Evolutionary conservation across 2,329 filamentous ascomycete genomes (phyloP), one percentile per base, ranked within the genome.

Genomic region (Pezicula rhizophila): DNA sequence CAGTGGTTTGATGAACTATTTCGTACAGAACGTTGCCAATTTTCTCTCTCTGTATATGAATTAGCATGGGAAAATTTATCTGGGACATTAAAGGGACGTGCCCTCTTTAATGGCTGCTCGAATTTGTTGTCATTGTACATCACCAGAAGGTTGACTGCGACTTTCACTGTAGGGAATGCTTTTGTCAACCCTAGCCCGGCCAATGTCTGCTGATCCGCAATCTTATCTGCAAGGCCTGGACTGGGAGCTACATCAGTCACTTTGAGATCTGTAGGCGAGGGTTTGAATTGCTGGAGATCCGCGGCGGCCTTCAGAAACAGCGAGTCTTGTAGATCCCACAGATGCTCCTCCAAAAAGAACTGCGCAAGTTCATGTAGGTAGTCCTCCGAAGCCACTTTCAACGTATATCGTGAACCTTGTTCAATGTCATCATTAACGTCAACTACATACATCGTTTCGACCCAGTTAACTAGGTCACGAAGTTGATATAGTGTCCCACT

Each of bases 1-100:
- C 71, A 0, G 91, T 96, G 2, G 91, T 93, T 67, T 95, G 89
- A 60, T 92, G 87, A 23, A 99, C 89, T 56, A 97, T 93, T 60
- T 83, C 82, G 63, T 88, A 85, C 5, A 84, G 84, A 3, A 88
- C 73, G 57, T 88, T 84, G 17, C 55, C 49, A 15, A 50, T 54
- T 50, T 55, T 55, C 59, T 62, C 31, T 15, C 54, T 54, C 60
- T 62, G 26, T 17, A 38, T 40, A 37, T 43, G 25, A 26, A 52
- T 46, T 52, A 63, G 40, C 23, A 47, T 62, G 52, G 46, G 31
- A 37, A 35, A 6, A 14, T 43, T 40, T 37, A 44, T 23, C 23
- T 26, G 12, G 38, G 39, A 18, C 33, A 39, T 34, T 28, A 26
- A 42, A 77, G 54, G 5, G 3, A 31, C 40, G 10, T 31, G 31